Evolutionary conservation across 2,329 filamentous ascomycete genomes (phyloP).

Genomic region (Aspergillus cejpii): DNA sequence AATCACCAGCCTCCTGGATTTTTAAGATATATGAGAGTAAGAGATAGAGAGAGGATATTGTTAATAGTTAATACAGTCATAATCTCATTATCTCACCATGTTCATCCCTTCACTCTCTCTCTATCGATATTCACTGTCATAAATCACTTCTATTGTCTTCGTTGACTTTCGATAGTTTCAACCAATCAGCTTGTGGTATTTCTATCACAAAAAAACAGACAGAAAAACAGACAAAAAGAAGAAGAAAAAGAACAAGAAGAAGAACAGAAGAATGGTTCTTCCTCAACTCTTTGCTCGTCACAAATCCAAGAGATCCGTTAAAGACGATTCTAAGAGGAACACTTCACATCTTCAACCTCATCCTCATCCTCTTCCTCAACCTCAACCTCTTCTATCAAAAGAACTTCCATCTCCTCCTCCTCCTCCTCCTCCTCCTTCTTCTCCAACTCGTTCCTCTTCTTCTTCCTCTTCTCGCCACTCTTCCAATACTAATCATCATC

Average conservation of each 20-base stretch:
- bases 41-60: conserved; percentile 7
- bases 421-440: conserved; percentile 2
- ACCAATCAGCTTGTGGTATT: conserved; percentile 16
- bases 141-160: conserved; percentile 43
- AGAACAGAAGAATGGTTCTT: conserved; percentile 30
- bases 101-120: background rate
- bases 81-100: too few relatives aligned
- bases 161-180: conserved; percentile 30
- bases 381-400: conserved; percentile 4
- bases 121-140: conserved; percentile 13
- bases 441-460: background rate
- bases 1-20: conserved; percentile 30
- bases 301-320: conserved; percentile 15
- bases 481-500: too few relatives aligned
- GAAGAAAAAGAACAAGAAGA: conserved; percentile 1
- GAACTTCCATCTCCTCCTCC: background rate
- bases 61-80: conserved; percentile 8
- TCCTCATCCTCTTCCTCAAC: conserved; percentile 9
- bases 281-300: conserved; percentile 36
- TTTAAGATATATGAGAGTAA: conserved; percentile 15
- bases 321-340: background rate
- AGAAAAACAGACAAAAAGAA: too few relatives aligned
- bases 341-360: background rate
- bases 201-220: background rate
- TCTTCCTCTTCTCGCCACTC: conserved; percentile 5